A percentile compares a stretch with the other conserved stretches of the same genome.
These are phyloP conservation scores for Murraya koenigii DNA, from an alignment of 345 rosid species.

Conservation along the genomic window DNA sequence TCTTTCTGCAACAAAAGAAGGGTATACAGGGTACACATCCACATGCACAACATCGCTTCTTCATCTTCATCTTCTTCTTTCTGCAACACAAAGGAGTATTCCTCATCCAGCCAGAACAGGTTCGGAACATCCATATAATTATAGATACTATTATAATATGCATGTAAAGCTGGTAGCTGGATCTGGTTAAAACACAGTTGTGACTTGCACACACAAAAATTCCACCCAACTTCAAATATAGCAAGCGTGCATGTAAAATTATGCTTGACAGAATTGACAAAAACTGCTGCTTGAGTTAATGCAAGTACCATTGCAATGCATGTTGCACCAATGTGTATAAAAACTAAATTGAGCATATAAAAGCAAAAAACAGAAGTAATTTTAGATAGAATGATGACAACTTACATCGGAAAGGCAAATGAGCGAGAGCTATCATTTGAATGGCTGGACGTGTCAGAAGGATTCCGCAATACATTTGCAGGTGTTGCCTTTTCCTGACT, in stretches of 20 bases:
- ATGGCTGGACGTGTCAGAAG: conserved; percentile 30
- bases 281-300: background rate
- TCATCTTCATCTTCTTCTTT: conserved; percentile 14
- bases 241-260: background rate
- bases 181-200: background rate
- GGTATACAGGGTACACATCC: background rate
- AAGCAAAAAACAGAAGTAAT: background rate
- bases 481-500: conserved; percentile 20
- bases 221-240: background rate
- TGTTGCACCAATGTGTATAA: background rate
- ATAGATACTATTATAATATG: background rate
- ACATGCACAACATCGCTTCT: conserved; percentile 16
- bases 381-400: background rate
- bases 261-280: background rate
- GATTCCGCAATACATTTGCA: conserved; percentile 26
- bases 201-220: background rate
- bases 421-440: conserved; percentile 43
- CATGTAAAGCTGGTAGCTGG: background rate
- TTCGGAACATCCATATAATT: conserved; percentile 13
- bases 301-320: background rate
- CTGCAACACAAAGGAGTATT: conserved; percentile 27
- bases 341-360: background rate
- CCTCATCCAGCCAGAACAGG: conserved; percentile 22
- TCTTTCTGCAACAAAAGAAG: conserved; percentile 16
- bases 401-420: conserved; percentile 64